Evolutionary conservation across 129 eudicot species (phyloP).

Genomic region (Escallonia rubra): DNA sequence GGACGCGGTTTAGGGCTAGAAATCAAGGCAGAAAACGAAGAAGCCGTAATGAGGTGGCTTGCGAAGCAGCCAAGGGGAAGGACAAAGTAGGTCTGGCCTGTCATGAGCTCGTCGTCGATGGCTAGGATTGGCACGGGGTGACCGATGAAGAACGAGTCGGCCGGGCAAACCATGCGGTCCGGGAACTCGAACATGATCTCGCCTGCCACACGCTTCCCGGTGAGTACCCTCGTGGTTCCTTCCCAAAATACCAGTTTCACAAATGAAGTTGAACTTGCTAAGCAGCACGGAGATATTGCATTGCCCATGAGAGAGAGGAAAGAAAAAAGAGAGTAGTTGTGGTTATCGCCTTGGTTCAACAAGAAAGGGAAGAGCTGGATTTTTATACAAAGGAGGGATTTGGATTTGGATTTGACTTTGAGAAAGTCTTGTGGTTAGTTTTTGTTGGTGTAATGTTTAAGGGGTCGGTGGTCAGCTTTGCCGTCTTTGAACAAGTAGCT

Average conservation of each 20-base stretch:
- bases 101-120: constrained; percentile 50
- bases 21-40: constrained; percentile 40
- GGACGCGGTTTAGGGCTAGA: constrained; percentile 9
- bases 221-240: constrained; percentile 36
- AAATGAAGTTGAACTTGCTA: constrained; percentile 5
- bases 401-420: constrained; percentile 12
- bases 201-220: constrained; percentile 47
- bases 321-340: not conserved
- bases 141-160: constrained; percentile 69
- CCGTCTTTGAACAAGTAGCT: constrained; percentile 4
- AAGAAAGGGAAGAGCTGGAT: not conserved
- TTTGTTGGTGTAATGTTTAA: not conserved
- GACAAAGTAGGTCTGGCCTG: constrained; percentile 58
- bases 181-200: constrained; percentile 93
- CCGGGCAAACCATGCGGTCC: constrained; percentile 64
- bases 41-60: constrained; percentile 39
- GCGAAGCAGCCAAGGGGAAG: constrained; percentile 66
- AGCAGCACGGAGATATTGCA: constrained; percentile 12
- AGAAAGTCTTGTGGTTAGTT: constrained; percentile 5
- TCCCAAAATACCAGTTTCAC: constrained; percentile 46
- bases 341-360: too few species aligned
- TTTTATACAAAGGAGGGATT: not conserved
- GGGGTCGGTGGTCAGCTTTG: constrained; percentile 13
- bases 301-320: constrained; percentile 26
- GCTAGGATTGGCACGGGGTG: constrained; percentile 47